Evolutionary conservation across 225 moss, liverwort and hornwort genomes (phyloP), one percentile per base, ranked within the genome.

Genomic region (Physcomitrium patens): DNA sequence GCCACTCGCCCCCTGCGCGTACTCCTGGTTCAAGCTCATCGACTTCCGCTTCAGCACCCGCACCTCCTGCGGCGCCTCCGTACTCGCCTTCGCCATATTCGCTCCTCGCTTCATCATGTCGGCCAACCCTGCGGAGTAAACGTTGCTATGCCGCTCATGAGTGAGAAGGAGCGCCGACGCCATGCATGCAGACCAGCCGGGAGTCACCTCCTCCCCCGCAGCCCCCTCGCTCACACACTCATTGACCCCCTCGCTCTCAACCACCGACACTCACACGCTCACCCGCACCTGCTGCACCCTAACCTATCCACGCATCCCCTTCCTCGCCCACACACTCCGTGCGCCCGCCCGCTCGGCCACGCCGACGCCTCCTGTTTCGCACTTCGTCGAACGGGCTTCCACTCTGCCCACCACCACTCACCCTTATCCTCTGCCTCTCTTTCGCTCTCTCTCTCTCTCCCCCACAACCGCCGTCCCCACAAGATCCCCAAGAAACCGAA

Each of bases 11-110:
- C 65, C 77, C 56, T 64, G 80, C 18, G 63, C 84, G 16, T 89
- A 91, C 28, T 99, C 95, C 54, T 91, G 87, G 79, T 99, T 99
- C 86, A 99, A 76, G 81, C 94, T 99, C 95, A 99, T 99, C 7
- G 94, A 99, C 86, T 99, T 99, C 41, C 97, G 87, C 65, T 99
- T 99, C 70, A 94, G n/a, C 8, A 78, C 77, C 13, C 88, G 85
- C 7, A 85, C 76, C 12, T 88, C 88, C 18, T 76, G 83, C 17
- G 81, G 60, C 52, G 65, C 83, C 17, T 88, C 88, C 72, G 57
- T 49, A 57, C 77, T 61, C 6, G 80, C 27, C 73, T 83, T 83
- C 48, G 80, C 69, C 70, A 80, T 83, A 46, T 88, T 90, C 49
- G 59, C 69, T n/a, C 68, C 84, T 56, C 84, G 86, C 85, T 87